Conservation (phyloP, 1,139 yeast species). For the Saccharomyces hybrid region DNA sequence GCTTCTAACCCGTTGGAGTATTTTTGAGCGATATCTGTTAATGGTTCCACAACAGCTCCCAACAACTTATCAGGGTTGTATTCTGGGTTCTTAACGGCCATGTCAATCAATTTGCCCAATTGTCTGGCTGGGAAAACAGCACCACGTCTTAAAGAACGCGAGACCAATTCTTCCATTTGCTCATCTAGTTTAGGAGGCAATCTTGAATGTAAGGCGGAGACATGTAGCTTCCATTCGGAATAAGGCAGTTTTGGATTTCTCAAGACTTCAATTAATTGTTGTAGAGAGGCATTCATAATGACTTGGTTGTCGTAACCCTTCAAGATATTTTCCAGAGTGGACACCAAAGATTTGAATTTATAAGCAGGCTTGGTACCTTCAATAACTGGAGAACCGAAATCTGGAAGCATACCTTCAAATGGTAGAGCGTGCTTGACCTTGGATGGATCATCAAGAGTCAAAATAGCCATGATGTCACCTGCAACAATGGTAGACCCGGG, state of each 20-base stretch:
- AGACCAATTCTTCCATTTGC: slow-evolving; percentile 54
- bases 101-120: slow-evolving; percentile 44
- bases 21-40: slow-evolving; percentile 58
- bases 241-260: slow-evolving; percentile 79
- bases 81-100: slow-evolving; percentile 32
- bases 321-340: slow-evolving; percentile 67
- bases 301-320: slow-evolving; percentile 93
- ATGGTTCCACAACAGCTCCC: slow-evolving; percentile 58
- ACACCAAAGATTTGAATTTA: slow-evolving; percentile 50
- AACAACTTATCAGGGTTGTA: slow-evolving; percentile 47
- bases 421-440: slow-evolving; percentile 96
- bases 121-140: slow-evolving; percentile 94
- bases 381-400: slow-evolving; percentile 71
- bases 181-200: slow-evolving; percentile 71
- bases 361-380: slow-evolving; percentile 81
- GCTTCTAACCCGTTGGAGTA: slow-evolving; percentile 71
- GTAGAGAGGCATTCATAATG: slow-evolving; percentile 75
- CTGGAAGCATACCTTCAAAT: slow-evolving; percentile 89
- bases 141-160: slow-evolving; percentile 56
- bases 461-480: slow-evolving; percentile 92
- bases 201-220: slow-evolving; percentile 88
- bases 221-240: slow-evolving; percentile 81
- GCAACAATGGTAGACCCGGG: slow-evolving; percentile 95
- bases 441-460: slow-evolving; percentile 91
- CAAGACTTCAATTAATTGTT: slow-evolving; percentile 61